phyloP scores from a whole-genome alignment of 768 basidiomycete genomes.

The Naematelia aurantialba region DNA sequence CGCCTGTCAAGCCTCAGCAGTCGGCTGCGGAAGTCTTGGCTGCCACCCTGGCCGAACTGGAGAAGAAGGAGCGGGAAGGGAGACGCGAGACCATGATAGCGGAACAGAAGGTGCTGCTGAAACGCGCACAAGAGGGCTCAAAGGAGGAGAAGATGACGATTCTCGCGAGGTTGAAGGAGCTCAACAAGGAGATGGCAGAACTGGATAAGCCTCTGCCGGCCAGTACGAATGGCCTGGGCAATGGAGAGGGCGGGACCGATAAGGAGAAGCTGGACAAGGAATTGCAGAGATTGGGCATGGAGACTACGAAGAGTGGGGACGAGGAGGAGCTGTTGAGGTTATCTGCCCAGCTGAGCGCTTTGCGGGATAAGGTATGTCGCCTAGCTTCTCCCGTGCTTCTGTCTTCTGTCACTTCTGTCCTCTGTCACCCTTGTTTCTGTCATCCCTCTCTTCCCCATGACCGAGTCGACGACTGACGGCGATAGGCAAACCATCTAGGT shows the following conservation, averaged over 20 bases:
- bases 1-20: constrained; percentile 26
- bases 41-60: constrained; percentile 33
- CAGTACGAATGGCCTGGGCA: constrained; percentile 17
- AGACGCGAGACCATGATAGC: constrained; percentile 68
- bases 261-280: constrained; percentile 65
- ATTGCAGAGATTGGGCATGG: constrained; percentile 62
- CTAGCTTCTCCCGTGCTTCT: too few species aligned
- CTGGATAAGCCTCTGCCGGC: constrained; percentile 39
- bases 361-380: constrained; percentile 56
- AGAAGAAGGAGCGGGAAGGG: constrained; percentile 52
- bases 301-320: constrained; percentile 45
- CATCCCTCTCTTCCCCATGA: too few species aligned
- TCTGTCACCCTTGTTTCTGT: too few species aligned
- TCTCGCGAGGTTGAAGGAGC: constrained; percentile 67
- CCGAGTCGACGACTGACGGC: constrained; percentile 57
- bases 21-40: constrained; percentile 40
- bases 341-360: constrained; percentile 26
- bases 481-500: constrained; percentile 58
- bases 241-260: constrained; percentile 17
- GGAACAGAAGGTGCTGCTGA: constrained; percentile 84
- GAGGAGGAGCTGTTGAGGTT: constrained; percentile 41
- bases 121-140: constrained; percentile 57
- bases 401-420: too few species aligned
- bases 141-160: constrained; percentile 73
- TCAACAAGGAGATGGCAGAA: constrained; percentile 73